These are phyloP conservation scores for Thraustotheca clavata DNA, from an alignment of 352 stramenopile species.

Conservation along the genomic window DNA sequence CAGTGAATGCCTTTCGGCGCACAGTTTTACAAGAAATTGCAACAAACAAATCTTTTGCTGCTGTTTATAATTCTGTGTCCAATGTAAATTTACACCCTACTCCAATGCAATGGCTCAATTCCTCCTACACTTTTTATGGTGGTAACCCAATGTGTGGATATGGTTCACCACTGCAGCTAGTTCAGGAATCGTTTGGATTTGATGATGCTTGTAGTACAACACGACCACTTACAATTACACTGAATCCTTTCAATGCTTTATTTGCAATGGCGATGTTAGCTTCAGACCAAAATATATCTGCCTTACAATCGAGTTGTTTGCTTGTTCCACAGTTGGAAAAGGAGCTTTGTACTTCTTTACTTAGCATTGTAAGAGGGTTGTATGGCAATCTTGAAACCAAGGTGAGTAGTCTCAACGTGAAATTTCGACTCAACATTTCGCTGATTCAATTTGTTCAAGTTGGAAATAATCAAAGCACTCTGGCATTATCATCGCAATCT, in stretches of 20 bases:
- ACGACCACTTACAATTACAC: not conserved
- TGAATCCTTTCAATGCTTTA: not conserved
- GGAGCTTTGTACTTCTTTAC: not conserved
- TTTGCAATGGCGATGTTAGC: not conserved
- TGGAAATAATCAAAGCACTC: not conserved
- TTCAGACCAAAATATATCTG: too few species aligned
- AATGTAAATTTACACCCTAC: not conserved
- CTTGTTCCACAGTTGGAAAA: not conserved
- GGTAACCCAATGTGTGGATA: slow-evolving; percentile 3
- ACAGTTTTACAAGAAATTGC: not conserved
- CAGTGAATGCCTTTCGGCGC: not conserved
- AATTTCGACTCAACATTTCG: not conserved
- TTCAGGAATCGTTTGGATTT: slow-evolving; percentile 4
- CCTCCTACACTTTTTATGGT: not conserved
- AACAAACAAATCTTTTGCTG: not conserved
- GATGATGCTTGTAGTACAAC: not conserved
- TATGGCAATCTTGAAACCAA: not conserved
- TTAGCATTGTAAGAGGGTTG: not conserved
- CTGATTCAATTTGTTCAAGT: not conserved
- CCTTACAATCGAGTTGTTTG: not conserved
- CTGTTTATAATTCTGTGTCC: not conserved
- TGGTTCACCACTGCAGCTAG: not conserved
- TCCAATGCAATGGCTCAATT: not conserved
- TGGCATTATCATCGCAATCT: not conserved
- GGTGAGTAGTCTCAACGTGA: too few species aligned